A percentile compares a stretch with the other conserved stretches of the same genome.
phyloP scores from a whole-genome alignment of 495 filamentous ascomycete genomes.

The Podospora fimiseda region DNA sequence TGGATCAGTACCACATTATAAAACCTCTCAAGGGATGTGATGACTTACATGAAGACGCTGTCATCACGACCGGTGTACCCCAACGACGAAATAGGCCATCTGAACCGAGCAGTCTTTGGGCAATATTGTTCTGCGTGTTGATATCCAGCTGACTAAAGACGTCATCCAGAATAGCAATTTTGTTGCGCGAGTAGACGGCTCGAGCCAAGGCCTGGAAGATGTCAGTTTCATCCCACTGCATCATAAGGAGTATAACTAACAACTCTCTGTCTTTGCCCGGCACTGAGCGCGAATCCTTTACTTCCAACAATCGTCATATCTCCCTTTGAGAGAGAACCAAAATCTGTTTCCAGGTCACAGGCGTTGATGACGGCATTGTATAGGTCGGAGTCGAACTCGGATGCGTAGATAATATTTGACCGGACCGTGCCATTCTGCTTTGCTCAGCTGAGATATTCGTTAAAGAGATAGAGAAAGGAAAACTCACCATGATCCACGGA shows the following conservation, averaged over 20 bases:
- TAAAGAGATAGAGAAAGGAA: background rate
- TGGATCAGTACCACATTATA: background rate
- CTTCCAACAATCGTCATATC: constrained; percentile 55
- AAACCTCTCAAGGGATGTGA: no score
- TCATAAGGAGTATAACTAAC: constrained; percentile 1
- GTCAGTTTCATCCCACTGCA: background rate
- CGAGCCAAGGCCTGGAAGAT: constrained; percentile 3
- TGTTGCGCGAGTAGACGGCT: constrained; percentile 19
- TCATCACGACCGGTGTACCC: background rate
- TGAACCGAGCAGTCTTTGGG: background rate
- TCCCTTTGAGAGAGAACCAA: background rate
- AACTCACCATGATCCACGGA: constrained; percentile 27
- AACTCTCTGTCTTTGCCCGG: constrained; percentile 58
- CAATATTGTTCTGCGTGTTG: constrained; percentile 1
- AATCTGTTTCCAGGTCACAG: constrained; percentile 1
- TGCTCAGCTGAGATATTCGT: background rate
- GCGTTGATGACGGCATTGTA: constrained; percentile 2
- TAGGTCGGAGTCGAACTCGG: background rate
- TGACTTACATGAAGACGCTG: background rate
- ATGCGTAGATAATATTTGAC: constrained; percentile 15
- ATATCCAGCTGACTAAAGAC: constrained; percentile 54
- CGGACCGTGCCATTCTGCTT: constrained; percentile 28
- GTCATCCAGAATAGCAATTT: constrained; percentile 30
- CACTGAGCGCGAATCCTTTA: constrained; percentile 55
- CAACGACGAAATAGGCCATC: background rate